Conservation (phyloP, 257 asterid genomes). For the Agastache rugosa region DNA sequence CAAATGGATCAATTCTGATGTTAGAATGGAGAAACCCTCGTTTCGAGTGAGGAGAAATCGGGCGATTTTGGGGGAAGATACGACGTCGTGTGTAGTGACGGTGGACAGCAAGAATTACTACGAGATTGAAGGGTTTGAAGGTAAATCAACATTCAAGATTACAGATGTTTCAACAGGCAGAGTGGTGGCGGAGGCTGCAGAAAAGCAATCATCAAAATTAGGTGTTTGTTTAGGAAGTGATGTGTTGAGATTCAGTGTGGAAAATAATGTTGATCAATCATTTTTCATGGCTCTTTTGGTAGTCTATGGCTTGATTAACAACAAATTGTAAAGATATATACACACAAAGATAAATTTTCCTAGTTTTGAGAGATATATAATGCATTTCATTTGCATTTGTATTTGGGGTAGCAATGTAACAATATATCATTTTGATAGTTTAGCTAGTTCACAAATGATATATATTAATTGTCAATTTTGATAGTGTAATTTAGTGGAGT, state of each 20-base stretch:
- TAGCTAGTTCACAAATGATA: too few relatives aligned
- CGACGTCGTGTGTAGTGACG: not conserved
- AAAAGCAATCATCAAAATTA: constrained; percentile 53
- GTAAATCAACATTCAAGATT: constrained; percentile 56
- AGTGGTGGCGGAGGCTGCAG: constrained; percentile 46
- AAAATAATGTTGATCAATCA: constrained; percentile 58
- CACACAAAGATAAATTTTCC: too few relatives aligned
- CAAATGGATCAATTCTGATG: constrained; percentile 40
- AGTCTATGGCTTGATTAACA: constrained; percentile 61
- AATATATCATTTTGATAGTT: too few relatives aligned
- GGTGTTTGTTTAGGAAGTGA: constrained; percentile 78
- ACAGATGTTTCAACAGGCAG: constrained; percentile 43
- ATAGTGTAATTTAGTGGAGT: too few relatives aligned
- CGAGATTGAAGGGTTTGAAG: constrained; percentile 47
- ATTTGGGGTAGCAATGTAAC: too few relatives aligned
- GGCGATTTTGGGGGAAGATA: constrained; percentile 30
- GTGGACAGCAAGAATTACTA: constrained; percentile 40
- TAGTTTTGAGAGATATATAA: too few relatives aligned
- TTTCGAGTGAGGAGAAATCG: constrained; percentile 57
- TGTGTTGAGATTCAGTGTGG: constrained; percentile 66
- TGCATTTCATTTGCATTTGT: too few relatives aligned
- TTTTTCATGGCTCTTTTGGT: constrained; percentile 67
- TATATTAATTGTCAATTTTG: too few relatives aligned
- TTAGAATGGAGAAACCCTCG: constrained; percentile 43
- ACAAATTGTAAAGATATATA: constrained; percentile 36